A percentile compares a stretch with the other conserved stretches of the same genome.
These are phyloP conservation scores for Huntiella savannae DNA, from an alignment of 2,329 filamentous ascomycete species.

Conservation along the genomic window DNA sequence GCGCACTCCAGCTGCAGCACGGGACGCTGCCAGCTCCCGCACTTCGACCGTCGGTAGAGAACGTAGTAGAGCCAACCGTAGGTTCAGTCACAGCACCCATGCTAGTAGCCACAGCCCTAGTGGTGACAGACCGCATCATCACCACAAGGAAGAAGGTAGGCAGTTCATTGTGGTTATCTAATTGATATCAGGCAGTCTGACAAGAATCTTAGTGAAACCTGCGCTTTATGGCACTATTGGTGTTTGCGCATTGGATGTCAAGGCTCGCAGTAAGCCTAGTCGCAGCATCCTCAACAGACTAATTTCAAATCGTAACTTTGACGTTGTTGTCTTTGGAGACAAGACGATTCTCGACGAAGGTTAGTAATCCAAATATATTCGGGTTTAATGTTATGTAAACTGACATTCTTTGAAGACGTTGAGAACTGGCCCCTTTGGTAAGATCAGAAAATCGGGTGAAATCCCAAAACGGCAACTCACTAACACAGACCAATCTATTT, in stretches of 20 bases:
- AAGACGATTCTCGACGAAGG: constrained; percentile 94
- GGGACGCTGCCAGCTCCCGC: constrained; percentile 16
- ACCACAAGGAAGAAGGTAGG: constrained; percentile 36
- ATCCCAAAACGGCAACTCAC: background rate
- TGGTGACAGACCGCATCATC: constrained; percentile 38
- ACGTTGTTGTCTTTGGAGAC: constrained; percentile 94
- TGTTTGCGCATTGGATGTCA: constrained; percentile 86
- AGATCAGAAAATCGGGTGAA: constrained; percentile 15
- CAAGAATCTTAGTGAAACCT: constrained; percentile 26
- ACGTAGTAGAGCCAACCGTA: constrained; percentile 49
- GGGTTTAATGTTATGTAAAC: background rate
- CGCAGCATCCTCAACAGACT: constrained; percentile 87
- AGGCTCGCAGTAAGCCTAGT: constrained; percentile 91
- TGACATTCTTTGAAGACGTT: constrained; percentile 34
- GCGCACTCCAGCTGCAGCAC: constrained; percentile 1
- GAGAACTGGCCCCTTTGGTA: constrained; percentile 89
- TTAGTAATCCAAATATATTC: constrained; percentile 18
- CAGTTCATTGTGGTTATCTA: background rate
- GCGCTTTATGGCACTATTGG: constrained; percentile 55
- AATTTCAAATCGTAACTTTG: constrained; percentile 79
- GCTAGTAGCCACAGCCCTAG: constrained; percentile 65
- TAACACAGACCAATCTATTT: constrained; percentile 1
- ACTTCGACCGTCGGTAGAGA: constrained; percentile 34
- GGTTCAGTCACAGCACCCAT: constrained; percentile 67
- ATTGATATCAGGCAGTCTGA: constrained; percentile 14